A percentile compares a stretch with the other conserved stretches of the same genome.
These are phyloP conservation scores for Penicillium cataractarum DNA, from an alignment of 495 filamentous ascomycete species.

Conservation along the genomic window DNA sequence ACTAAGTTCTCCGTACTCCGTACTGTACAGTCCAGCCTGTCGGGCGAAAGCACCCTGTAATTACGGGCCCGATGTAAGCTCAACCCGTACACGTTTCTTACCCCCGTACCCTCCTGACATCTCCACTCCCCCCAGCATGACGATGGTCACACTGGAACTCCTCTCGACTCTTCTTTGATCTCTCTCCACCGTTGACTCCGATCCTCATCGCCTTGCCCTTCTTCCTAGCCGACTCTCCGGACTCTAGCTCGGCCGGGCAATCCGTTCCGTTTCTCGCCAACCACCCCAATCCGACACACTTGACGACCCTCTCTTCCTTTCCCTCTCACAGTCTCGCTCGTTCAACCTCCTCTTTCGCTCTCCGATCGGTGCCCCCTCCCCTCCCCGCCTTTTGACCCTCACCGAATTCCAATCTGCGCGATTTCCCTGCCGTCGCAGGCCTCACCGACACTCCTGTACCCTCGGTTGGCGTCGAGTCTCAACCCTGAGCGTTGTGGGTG, in stretches of 20 bases:
- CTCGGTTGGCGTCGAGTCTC: conserved; percentile 15
- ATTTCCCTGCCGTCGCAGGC: conserved; percentile 12
- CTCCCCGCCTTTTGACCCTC: conserved; percentile 8
- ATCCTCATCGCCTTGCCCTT: background rate
- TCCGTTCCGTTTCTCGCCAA: background rate
- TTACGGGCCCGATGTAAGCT: conserved; percentile 22
- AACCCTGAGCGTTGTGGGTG: conserved; percentile 24
- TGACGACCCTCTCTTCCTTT: conserved; percentile 1
- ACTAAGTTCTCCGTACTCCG: too few species aligned
- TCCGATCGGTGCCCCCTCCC: conserved; percentile 5
- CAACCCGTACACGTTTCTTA: conserved; percentile 23
- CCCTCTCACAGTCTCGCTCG: too few species aligned
- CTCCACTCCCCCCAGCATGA: conserved; percentile 40
- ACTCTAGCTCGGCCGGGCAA: conserved; percentile 4
- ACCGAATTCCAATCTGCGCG: conserved; percentile 8
- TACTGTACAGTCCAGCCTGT: conserved; percentile 4
- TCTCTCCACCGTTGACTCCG: conserved; percentile 8
- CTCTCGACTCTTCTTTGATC: conserved; percentile 17
- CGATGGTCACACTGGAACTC: conserved; percentile 30
- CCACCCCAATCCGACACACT: background rate
- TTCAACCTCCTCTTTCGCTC: conserved; percentile 17
- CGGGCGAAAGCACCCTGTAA: conserved; percentile 15
- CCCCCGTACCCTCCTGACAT: conserved; percentile 32
- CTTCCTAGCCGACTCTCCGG: background rate
- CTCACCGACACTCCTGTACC: background rate